Percentiles rank a stretch among this genome's conserved stretches.
Conservation (phyloP, 345 rosid species). For the Pistacia atlantica region DNA sequence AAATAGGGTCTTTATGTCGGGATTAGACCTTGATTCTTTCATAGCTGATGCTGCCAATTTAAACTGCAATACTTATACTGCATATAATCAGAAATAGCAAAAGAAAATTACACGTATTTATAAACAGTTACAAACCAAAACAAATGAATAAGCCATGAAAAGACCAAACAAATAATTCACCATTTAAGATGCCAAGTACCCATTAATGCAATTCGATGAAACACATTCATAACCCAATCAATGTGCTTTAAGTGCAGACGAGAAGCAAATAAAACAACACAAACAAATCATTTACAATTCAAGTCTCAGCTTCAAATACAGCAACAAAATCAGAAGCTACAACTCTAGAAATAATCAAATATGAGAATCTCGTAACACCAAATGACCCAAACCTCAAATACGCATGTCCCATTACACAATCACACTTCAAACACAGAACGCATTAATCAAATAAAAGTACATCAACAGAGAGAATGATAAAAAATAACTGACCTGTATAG, state of each 20-base stretch:
- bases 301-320: background rate
- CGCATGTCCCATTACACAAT: background rate
- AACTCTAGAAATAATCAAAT: background rate
- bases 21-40: no score
- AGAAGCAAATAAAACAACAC: background rate
- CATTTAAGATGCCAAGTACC: no score
- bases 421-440: background rate
- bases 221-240: background rate
- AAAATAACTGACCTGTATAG: conserved; percentile 55
- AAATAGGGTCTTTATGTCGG: no score
- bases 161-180: no score
- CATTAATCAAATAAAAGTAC: conserved; percentile 7
- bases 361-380: background rate
- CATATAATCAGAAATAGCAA: conserved; percentile 5
- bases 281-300: background rate
- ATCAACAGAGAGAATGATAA: background rate
- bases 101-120: background rate
- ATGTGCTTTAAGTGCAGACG: background rate
- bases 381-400: background rate
- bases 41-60: no score
- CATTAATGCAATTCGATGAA: background rate
- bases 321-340: background rate
- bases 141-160: no score
- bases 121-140: background rate
- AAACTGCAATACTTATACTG: background rate